These are phyloP conservation scores for Vinca minor DNA, from an alignment of 257 asterid genomes.

Conservation along the genomic window DNA sequence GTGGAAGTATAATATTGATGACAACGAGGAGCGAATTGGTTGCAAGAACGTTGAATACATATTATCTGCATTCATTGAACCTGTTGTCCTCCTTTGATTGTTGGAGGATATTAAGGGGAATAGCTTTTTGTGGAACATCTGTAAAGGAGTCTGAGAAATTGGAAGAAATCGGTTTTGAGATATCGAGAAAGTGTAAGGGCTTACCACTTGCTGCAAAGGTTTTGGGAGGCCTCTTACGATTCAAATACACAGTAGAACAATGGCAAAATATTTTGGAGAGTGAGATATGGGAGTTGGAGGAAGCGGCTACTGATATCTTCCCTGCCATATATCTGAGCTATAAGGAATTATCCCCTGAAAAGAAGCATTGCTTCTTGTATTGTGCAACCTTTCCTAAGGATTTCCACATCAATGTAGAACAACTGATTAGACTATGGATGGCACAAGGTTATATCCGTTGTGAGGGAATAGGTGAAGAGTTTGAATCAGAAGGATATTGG, in stretches of 20 bases:
- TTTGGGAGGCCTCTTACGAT: constrained; percentile 14
- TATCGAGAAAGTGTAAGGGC: too few species aligned
- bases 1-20: constrained; percentile 20
- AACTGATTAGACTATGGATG: constrained; percentile 19
- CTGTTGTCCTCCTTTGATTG: constrained; percentile 15
- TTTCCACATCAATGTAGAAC: constrained; percentile 8
- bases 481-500: constrained; percentile 13
- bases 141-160: constrained; percentile 7
- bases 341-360: constrained; percentile 9
- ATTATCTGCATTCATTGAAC: background rate
- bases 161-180: constrained; percentile 13
- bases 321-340: constrained; percentile 18
- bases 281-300: too few species aligned
- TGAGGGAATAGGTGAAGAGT: background rate
- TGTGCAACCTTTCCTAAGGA: constrained; percentile 20
- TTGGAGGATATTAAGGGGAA: constrained; percentile 19
- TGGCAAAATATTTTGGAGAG: too few species aligned
- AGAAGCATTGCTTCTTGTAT: constrained; percentile 13
- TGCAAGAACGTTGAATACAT: constrained; percentile 9
- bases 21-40: constrained; percentile 19
- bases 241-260: constrained; percentile 9
- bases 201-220: constrained; percentile 20
- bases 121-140: constrained; percentile 17
- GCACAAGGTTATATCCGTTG: constrained; percentile 13
- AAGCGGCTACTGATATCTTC: constrained; percentile 5